Evolutionary conservation across 2,329 filamentous ascomycete species (phyloP).

Genomic region (Thyridium curvatum): DNA sequence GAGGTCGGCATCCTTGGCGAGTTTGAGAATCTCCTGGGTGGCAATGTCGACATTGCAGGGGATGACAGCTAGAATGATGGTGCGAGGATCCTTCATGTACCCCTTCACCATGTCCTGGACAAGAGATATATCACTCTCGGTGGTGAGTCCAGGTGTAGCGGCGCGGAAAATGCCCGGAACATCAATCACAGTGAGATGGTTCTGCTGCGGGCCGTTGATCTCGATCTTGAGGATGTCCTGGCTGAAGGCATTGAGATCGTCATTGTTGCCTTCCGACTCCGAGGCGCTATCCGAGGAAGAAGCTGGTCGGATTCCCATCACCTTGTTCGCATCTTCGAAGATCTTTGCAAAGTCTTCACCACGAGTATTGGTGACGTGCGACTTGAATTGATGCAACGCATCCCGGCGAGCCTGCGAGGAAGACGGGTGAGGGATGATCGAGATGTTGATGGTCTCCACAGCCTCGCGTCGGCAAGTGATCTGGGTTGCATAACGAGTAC

Average conservation of each 20-base stretch:
- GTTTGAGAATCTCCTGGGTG: conserved; percentile 29
- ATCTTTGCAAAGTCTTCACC: conserved; percentile 24
- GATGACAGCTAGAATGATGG: conserved; percentile 42
- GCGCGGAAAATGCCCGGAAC: conserved; percentile 46
- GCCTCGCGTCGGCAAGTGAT: conserved; percentile 29
- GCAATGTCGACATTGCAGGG: conserved; percentile 29
- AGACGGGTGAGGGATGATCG: conserved; percentile 16
- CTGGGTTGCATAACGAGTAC: conserved; percentile 43
- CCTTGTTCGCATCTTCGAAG: conserved; percentile 26
- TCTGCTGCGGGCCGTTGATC: conserved; percentile 36
- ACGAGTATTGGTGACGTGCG: conserved; percentile 25
- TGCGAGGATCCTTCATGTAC: conserved; percentile 39
- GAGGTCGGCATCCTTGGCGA: conserved; percentile 30
- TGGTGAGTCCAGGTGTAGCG: conserved; percentile 31
- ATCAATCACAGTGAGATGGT: conserved; percentile 46
- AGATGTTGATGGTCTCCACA: conserved; percentile 14
- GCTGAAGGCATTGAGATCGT: conserved; percentile 28
- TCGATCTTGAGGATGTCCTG: conserved; percentile 38
- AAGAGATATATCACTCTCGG: conserved; percentile 34
- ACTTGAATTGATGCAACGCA: conserved; percentile 16
- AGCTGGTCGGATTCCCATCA: conserved; percentile 34
- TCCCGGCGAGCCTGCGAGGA: background rate
- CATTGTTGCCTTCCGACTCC: background rate
- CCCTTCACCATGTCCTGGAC: conserved; percentile 39
- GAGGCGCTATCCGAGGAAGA: conserved; percentile 30